Percentiles rank a stretch among this genome's conserved stretches.
Conservation (phyloP, 2,329 filamentous ascomycete species). For the Chaetomiaceae sp. region DNA sequence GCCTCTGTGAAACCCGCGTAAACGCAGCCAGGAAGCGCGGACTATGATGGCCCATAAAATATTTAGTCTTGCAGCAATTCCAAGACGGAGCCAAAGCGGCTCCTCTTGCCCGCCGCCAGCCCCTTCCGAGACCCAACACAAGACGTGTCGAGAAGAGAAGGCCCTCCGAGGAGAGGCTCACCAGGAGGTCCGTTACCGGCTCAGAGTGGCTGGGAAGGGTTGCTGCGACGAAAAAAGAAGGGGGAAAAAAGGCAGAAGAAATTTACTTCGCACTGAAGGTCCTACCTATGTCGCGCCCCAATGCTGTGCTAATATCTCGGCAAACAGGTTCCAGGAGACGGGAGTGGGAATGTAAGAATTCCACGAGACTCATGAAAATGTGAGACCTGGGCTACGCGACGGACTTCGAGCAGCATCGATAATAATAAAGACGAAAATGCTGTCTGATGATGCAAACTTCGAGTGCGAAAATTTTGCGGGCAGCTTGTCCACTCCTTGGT, state of each 20-base stretch:
- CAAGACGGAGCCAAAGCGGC: background rate
- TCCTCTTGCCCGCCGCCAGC: constrained; percentile 19
- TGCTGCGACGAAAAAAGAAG: constrained; percentile 17
- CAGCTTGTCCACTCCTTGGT: no score
- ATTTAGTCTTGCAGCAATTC: constrained; percentile 30
- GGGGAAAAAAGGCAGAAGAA: no score
- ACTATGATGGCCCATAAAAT: constrained; percentile 34
- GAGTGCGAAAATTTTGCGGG: no score
- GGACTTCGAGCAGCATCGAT: no score
- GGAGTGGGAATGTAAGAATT: no score
- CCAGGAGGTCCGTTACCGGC: constrained; percentile 18
- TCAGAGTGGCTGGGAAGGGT: constrained; percentile 26
- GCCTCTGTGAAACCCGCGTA: constrained; percentile 25
- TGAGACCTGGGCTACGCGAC: no score
- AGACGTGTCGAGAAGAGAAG: constrained; percentile 31
- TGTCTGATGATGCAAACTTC: no score
- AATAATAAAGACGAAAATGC: no score
- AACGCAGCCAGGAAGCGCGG: constrained; percentile 29
- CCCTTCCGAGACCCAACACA: constrained; percentile 30
- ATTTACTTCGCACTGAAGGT: background rate
- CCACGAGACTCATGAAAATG: no score
- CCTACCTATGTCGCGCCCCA: background rate
- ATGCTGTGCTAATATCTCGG: background rate
- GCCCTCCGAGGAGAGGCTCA: constrained; percentile 29
- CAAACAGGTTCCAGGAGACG: no score